Evolutionary conservation across 2,329 filamentous ascomycete genomes (phyloP).

Genomic region (Leptographium galeiforme): DNA sequence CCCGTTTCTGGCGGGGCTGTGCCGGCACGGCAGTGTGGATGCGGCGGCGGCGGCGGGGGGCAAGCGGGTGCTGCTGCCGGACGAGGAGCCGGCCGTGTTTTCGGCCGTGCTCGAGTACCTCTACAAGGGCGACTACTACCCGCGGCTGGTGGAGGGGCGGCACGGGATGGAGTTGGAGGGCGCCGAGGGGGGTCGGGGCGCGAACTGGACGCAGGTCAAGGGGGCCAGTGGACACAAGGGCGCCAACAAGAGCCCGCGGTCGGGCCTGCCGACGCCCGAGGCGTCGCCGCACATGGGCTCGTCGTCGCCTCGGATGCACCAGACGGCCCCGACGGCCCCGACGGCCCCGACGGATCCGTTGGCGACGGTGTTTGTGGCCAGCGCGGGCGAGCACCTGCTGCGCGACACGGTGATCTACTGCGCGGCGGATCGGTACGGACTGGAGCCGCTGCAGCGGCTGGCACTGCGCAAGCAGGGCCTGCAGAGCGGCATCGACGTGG

Average conservation of each 20-base stretch:
- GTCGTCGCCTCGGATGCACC: neutral
- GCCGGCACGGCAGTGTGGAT: conserved; percentile 28
- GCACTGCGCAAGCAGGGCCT: conserved; percentile 89
- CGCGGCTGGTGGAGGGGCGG: conserved; percentile 76
- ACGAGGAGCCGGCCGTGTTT: conserved; percentile 82
- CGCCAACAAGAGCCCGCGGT: too few species aligned
- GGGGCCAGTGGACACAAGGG: too few species aligned
- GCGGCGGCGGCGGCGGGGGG: conserved; percentile 1
- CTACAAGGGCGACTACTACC: conserved; percentile 94
- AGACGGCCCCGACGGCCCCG: conserved; percentile 15
- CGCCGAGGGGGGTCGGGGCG: conserved; percentile 16
- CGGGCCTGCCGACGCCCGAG: conserved; percentile 24
- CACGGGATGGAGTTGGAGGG: conserved; percentile 76
- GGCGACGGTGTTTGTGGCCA: conserved; percentile 65
- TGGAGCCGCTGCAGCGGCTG: conserved; percentile 85
- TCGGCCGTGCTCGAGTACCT: conserved; percentile 91
- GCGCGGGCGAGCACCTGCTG: conserved; percentile 63
- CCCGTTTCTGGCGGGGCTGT: conserved; percentile 65
- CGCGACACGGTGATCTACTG: conserved; percentile 94
- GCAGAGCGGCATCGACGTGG: conserved; percentile 83
- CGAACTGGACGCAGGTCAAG: conserved; percentile 5
- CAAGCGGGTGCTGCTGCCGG: conserved; percentile 61
- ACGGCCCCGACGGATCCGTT: conserved; percentile 50
- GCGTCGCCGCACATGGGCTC: conserved; percentile 32
- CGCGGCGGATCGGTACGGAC: conserved; percentile 75